A percentile compares a stretch with the other conserved stretches of the same genome.
Conservation (phyloP, 2,329 filamentous ascomycete species). For the Calonectria fujianensis region DNA sequence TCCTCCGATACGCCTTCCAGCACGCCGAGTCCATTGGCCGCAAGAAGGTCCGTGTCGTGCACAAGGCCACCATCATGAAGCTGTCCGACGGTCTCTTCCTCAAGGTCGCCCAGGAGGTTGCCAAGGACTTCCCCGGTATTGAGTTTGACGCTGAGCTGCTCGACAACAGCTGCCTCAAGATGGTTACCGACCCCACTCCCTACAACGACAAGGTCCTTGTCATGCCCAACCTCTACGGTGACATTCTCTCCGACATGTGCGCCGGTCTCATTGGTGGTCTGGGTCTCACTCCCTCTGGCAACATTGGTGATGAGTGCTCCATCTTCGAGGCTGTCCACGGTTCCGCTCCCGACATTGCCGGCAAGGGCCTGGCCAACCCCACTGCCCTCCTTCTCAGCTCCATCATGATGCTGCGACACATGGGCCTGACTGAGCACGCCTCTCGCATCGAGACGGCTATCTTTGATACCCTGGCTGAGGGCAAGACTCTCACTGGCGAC, state of each 20-base stretch:
- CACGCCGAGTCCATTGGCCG: constrained; percentile 94
- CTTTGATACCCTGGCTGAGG: constrained; percentile 95
- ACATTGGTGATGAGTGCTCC: constrained; percentile 99
- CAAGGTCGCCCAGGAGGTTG: constrained; percentile 86
- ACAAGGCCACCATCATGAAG: constrained; percentile 99
- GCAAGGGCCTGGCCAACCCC: constrained; percentile 97
- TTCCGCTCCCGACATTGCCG: constrained; percentile 96
- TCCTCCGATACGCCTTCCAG: constrained; percentile 98
- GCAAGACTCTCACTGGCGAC: constrained; percentile 96
- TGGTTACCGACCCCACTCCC: constrained; percentile 94
- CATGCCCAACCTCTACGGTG: constrained; percentile 98
- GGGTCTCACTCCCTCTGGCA: constrained; percentile 96
- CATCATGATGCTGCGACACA: constrained; percentile 99
- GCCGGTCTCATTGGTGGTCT: constrained; percentile 98
- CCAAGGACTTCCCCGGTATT: constrained; percentile 96
- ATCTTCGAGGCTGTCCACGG: constrained; percentile 99
- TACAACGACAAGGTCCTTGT: constrained; percentile 99
- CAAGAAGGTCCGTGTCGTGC: constrained; percentile 97
- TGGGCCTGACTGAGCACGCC: constrained; percentile 91
- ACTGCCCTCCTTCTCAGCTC: constrained; percentile 95
- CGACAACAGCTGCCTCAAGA: constrained; percentile 99
- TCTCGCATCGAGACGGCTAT: constrained; percentile 93
- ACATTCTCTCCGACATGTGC: constrained; percentile 99
- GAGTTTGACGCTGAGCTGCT: constrained; percentile 98
- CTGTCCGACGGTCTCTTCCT: constrained; percentile 99